Base-by-base conservation (phyloP, 1,284 basidiomycete genomes). In the Termitomyces sp. region DNA sequence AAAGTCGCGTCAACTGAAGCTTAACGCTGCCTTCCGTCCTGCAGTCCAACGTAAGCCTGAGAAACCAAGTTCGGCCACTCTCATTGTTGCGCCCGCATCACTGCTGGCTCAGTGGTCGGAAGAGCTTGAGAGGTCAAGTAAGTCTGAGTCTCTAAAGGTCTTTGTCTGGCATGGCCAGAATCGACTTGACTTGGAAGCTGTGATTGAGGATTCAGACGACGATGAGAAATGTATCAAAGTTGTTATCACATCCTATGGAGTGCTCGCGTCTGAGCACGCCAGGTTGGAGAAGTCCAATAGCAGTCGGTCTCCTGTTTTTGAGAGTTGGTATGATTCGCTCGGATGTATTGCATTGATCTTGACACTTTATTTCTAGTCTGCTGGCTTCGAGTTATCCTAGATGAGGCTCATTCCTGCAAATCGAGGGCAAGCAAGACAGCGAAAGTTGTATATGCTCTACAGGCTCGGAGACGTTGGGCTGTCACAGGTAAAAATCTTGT, bases 361-460 rank as follows among this genome's bases (percentile, higher is more conserved):
- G 14, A 57, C 35, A 5, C 28, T 43, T 14, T 37, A 13, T 37
- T 46, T 53, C 5, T 57, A 89, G 88, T 86, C 42, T 80, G 88
- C 57, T 93, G 91, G 90, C 75, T 91, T 50, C 78, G 90, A 52
- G 77, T 92, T 18, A 80, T 92, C 30, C 72, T 91, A 4, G 93
- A 97, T 63, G 93, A 97, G 69, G 96, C 96, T 2, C 96, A 99
- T 69, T 86, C 91, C 58, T 97, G 95, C 75, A 97, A 97, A 70
- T 94, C 91, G 34, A 81, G 94, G 11, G 81, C 81, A 1, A 97
- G 94, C 55, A 88, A 92, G 65, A 91, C 90, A 9, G 92, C 96
- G 0, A 92, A 91, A 61, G 93, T 96, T 1, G 91, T 90, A 45
- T 97, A 88, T 65, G 89, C 88, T 7, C 76, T 99, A 6, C 79